Evolutionary conservation across 2,329 filamentous ascomycete species (phyloP).

Genomic region (Neopestalotiopsis clavispora): DNA sequence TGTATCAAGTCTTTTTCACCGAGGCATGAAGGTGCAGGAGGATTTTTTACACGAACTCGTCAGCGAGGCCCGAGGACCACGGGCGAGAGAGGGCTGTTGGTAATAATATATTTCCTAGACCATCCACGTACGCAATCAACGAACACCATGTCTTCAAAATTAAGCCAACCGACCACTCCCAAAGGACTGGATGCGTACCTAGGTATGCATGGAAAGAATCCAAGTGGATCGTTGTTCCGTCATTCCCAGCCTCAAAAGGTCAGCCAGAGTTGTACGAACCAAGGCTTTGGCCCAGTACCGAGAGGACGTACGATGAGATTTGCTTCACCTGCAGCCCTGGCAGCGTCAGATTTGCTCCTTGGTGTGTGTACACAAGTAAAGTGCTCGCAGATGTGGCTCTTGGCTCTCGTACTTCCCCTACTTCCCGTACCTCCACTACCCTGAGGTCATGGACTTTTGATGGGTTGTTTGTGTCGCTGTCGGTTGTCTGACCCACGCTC

Average conservation of each 20-base stretch:
- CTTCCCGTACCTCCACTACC: not conserved
- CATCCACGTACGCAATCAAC: not conserved
- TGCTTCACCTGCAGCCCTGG: slow-evolving; percentile 29
- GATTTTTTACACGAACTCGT: not conserved
- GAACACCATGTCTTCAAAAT: not conserved
- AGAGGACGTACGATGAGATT: slow-evolving; percentile 26
- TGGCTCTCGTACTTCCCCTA: not conserved
- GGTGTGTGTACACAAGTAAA: slow-evolving; percentile 11
- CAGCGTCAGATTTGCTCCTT: slow-evolving; percentile 20
- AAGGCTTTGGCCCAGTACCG: slow-evolving; percentile 12
- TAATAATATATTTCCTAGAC: slow-evolving; percentile 4
- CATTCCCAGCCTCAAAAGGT: slow-evolving; percentile 34
- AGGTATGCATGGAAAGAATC: not conserved
- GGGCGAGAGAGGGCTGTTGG: not conserved
- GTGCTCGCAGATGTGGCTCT: not conserved
- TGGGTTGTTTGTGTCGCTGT: slow-evolving; percentile 11
- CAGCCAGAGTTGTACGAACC: slow-evolving; percentile 26
- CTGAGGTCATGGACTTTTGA: not conserved
- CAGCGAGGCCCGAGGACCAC: not conserved
- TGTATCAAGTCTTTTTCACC: not conserved
- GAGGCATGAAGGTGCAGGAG: not conserved
- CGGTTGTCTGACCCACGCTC: slow-evolving; percentile 22
- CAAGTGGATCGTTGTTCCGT: slow-evolving; percentile 27
- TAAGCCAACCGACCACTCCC: not conserved
- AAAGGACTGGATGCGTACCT: not conserved